These are phyloP conservation scores for Diaporthe humulicola DNA, from an alignment of 2,329 filamentous ascomycete species.

Conservation along the genomic window DNA sequence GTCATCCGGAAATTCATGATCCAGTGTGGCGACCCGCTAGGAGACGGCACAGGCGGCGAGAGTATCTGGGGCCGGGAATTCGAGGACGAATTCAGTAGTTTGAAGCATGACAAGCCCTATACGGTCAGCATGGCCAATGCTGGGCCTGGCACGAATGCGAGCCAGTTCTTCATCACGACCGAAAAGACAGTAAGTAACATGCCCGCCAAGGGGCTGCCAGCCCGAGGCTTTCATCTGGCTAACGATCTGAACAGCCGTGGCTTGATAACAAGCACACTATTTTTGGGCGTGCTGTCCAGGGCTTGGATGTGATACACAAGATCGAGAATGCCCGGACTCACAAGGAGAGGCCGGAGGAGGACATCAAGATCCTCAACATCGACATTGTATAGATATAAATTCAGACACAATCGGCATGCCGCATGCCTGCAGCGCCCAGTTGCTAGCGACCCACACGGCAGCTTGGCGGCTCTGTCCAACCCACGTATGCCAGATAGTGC, in stretches of 20 bases:
- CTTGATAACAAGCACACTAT: constrained; percentile 96
- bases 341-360: constrained; percentile 94
- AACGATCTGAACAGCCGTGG: constrained; percentile 74
- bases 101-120: constrained; percentile 96
- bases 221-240: constrained; percentile 40
- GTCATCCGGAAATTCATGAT: constrained; percentile 99
- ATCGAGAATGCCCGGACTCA: constrained; percentile 92
- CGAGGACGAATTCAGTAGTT: constrained; percentile 90
- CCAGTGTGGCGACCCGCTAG: constrained; percentile 85
- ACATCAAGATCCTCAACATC: constrained; percentile 97
- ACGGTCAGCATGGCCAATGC: constrained; percentile 99
- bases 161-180: constrained; percentile 98
- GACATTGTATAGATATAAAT: constrained; percentile 61
- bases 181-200: constrained; percentile 82
- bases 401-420: not conserved
- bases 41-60: constrained; percentile 90
- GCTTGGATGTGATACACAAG: constrained; percentile 93
- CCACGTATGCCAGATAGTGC: not conserved
- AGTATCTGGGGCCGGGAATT: constrained; percentile 95
- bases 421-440: not conserved
- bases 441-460: not conserved
- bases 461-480: not conserved
- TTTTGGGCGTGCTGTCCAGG: constrained; percentile 90
- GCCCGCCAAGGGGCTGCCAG: not conserved
- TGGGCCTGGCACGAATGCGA: constrained; percentile 93